Evolutionary conservation across 148 eudicot genomes (phyloP).

Genomic region (Rhododendron henanense): DNA sequence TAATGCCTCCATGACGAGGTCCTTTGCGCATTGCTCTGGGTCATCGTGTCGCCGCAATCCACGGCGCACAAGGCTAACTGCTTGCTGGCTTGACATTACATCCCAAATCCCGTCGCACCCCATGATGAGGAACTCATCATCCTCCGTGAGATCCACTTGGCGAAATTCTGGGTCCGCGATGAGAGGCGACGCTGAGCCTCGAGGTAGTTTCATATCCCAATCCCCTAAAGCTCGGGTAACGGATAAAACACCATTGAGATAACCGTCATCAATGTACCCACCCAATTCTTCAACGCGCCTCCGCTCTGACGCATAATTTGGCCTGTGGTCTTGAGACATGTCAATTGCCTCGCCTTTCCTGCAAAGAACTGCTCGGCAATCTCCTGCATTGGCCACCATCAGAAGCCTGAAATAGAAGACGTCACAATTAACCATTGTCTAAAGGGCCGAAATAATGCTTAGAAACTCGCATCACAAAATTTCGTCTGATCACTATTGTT

Average conservation of each 20-base stretch:
- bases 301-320: slow-evolving; percentile 46
- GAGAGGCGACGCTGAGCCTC: slow-evolving; percentile 62
- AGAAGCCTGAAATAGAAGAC: slow-evolving; percentile 45
- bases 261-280: slow-evolving; percentile 67
- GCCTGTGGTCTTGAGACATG: slow-evolving; percentile 86
- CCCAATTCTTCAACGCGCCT: slow-evolving; percentile 64
- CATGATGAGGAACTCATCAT: slow-evolving; percentile 81
- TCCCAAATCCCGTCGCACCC: slow-evolving; percentile 93
- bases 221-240: slow-evolving; percentile 77
- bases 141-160: slow-evolving; percentile 57
- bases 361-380: slow-evolving; percentile 84
- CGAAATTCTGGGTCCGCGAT: slow-evolving; percentile 69
- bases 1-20: slow-evolving; percentile 69
- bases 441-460: background rate
- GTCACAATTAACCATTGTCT: background rate
- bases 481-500: background rate
- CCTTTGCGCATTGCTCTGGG: slow-evolving; percentile 68
- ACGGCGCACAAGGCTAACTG: slow-evolving; percentile 64
- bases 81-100: slow-evolving; percentile 78
- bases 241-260: slow-evolving; percentile 73
- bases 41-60: slow-evolving; percentile 70
- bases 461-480: background rate
- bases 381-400: slow-evolving; percentile 83
- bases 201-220: slow-evolving; percentile 81
- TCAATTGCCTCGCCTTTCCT: slow-evolving; percentile 75